phyloP scores from a whole-genome alignment of 2,329 filamentous ascomycete genomes.

The Pezicula rhizophila region DNA sequence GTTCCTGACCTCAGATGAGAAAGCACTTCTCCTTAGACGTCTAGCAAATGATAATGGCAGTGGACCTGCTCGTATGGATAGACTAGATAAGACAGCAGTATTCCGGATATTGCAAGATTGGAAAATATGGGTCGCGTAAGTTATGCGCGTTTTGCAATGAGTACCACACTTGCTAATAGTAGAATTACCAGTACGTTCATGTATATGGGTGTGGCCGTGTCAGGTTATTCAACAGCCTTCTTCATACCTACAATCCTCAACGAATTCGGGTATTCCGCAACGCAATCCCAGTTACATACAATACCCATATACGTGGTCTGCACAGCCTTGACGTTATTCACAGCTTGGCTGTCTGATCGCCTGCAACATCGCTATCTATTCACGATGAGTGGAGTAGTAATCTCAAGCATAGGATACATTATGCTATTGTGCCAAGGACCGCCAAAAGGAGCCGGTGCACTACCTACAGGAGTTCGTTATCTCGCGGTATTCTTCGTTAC shows the following conservation, averaged over 20 bases:
- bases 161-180: background rate
- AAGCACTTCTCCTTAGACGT: constrained; percentile 26
- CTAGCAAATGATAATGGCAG: constrained; percentile 23
- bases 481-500: constrained; percentile 29
- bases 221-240: constrained; percentile 30
- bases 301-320: constrained; percentile 32
- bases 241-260: constrained; percentile 36
- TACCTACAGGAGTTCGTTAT: constrained; percentile 23
- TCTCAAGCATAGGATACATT: constrained; percentile 28
- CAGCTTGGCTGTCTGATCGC: constrained; percentile 28
- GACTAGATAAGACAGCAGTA: constrained; percentile 24
- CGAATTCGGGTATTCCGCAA: constrained; percentile 31
- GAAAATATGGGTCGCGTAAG: constrained; percentile 36
- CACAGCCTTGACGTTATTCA: constrained; percentile 25
- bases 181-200: constrained; percentile 6
- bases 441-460: constrained; percentile 40
- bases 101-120: constrained; percentile 30
- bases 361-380: constrained; percentile 30
- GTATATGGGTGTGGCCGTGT: constrained; percentile 27
- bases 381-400: constrained; percentile 22
- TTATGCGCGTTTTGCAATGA: background rate
- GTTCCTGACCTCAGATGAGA: constrained; percentile 38
- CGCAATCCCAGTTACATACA: constrained; percentile 31
- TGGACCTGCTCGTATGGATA: constrained; percentile 25
- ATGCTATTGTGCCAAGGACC: constrained; percentile 25